Conservation (phyloP, 352 stramenopile genomes). For the Thraustotheca clavata region DNA sequence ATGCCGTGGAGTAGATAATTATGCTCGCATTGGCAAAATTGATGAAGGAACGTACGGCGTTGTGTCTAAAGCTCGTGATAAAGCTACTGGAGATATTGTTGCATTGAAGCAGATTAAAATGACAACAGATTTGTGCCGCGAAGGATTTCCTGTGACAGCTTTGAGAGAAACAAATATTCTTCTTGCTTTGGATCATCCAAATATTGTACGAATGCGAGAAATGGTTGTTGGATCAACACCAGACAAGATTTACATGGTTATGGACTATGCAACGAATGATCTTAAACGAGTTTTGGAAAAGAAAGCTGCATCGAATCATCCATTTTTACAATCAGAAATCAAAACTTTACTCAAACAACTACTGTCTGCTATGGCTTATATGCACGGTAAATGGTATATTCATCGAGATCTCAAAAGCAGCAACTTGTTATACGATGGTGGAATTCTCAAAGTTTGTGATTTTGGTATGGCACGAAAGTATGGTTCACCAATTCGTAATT, state of each 20-base stretch:
- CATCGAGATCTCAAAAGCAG: slow-evolving; percentile 98
- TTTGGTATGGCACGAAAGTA: slow-evolving; percentile 82
- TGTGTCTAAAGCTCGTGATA: slow-evolving; percentile 92
- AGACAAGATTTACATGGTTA: slow-evolving; percentile 89
- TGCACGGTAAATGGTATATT: slow-evolving; percentile 91
- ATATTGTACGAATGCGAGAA: slow-evolving; percentile 80
- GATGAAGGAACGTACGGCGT: slow-evolving; percentile 96
- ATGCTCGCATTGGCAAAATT: slow-evolving; percentile 90
- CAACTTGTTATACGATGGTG: slow-evolving; percentile 94
- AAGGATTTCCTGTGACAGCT: slow-evolving; percentile 79
- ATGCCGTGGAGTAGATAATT: slow-evolving; percentile 94
- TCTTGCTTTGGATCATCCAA: slow-evolving; percentile 71
- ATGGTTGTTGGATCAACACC: slow-evolving; percentile 84
- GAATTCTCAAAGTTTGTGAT: slow-evolving; percentile 75
- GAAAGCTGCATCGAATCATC: slow-evolving; percentile 57
- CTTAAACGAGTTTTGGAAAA: slow-evolving; percentile 77
- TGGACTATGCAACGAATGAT: slow-evolving; percentile 86
- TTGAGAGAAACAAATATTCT: slow-evolving; percentile 82
- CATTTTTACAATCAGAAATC: slow-evolving; percentile 84
- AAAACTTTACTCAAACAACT: slow-evolving; percentile 93
- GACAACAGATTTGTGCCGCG: slow-evolving; percentile 56
- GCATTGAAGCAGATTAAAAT: slow-evolving; percentile 90
- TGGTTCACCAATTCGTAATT: slow-evolving; percentile 56
- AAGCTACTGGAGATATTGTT: slow-evolving; percentile 85
- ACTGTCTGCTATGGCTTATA: slow-evolving; percentile 77